Conservation (phyloP, 306 rosid genomes). For the Castanospermum australe region DNA sequence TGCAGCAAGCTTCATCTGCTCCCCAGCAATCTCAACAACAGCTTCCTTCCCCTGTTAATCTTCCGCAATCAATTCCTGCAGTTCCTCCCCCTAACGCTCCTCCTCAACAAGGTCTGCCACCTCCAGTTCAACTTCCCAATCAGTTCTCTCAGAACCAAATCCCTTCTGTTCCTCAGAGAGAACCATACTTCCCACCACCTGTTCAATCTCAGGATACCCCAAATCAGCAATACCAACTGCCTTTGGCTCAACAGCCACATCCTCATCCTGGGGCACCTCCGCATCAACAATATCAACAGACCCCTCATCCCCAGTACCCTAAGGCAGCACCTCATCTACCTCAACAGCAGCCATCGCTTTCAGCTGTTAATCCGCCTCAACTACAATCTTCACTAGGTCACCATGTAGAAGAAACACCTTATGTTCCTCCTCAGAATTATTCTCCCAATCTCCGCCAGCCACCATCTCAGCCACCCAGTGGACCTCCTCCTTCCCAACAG, state of each 20-base stretch:
- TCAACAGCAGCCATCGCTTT: slow-evolving; percentile 55
- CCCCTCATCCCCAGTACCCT: slow-evolving; percentile 62
- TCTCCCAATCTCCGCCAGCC: slow-evolving; percentile 62
- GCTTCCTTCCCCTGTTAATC: slow-evolving; percentile 45
- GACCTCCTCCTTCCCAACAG: slow-evolving; percentile 65
- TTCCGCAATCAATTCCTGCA: slow-evolving; percentile 48
- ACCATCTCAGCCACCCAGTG: slow-evolving; percentile 60
- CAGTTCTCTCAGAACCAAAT: slow-evolving; percentile 68
- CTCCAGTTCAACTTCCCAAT: slow-evolving; percentile 53
- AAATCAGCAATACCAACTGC: slow-evolving; percentile 66
- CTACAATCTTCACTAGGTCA: slow-evolving; percentile 60
- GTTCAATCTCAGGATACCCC: slow-evolving; percentile 63
- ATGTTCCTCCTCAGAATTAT: slow-evolving; percentile 64
- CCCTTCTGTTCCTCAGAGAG: slow-evolving; percentile 62
- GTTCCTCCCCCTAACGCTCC: slow-evolving; percentile 68
- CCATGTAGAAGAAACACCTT: slow-evolving; percentile 73
- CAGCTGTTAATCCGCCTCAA: slow-evolving; percentile 54
- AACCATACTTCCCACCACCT: slow-evolving; percentile 58
- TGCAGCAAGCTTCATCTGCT: slow-evolving; percentile 53
- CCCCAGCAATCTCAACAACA: slow-evolving; percentile 65
- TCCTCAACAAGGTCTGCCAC: slow-evolving; percentile 53
- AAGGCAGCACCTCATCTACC: slow-evolving; percentile 55
- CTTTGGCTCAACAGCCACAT: slow-evolving; percentile 55
- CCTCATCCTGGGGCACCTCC: slow-evolving; percentile 52
- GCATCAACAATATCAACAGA: slow-evolving; percentile 63